A percentile compares a stretch with the other conserved stretches of the same genome.
Conservation (phyloP, 805 yeast species). For the Phaffomyces thermotolerans region DNA sequence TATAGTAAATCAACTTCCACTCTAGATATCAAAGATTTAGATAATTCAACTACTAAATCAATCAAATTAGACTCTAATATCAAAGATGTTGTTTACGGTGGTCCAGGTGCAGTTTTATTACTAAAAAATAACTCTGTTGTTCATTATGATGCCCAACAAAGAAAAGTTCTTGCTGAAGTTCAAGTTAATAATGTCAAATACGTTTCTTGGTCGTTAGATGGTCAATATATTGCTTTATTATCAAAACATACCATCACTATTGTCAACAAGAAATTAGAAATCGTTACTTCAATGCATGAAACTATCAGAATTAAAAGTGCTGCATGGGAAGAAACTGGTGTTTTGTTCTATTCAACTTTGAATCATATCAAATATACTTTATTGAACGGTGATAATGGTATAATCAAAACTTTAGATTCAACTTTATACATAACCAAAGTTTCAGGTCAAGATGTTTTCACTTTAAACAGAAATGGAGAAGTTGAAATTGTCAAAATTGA, state of each 20-base stretch:
- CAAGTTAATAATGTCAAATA: slow-evolving; percentile 77
- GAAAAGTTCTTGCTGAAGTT: slow-evolving; percentile 63
- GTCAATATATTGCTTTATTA: slow-evolving; percentile 78
- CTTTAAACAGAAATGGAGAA: slow-evolving; percentile 79
- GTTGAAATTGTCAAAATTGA: slow-evolving; percentile 76
- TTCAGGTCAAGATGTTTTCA: slow-evolving; percentile 61
- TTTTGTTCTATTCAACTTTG: slow-evolving; percentile 85
- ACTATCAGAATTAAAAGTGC: slow-evolving; percentile 95
- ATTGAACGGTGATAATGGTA: slow-evolving; percentile 92
- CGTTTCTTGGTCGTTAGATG: slow-evolving; percentile 82
- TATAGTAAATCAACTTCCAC: slow-evolving; percentile 55
- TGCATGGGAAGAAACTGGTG: slow-evolving; percentile 94
- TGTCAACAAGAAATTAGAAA: slow-evolving; percentile 71
- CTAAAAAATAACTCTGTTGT: slow-evolving; percentile 67
- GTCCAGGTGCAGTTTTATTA: slow-evolving; percentile 77
- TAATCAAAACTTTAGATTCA: slow-evolving; percentile 83
- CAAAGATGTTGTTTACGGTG: slow-evolving; percentile 67
- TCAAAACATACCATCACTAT: slow-evolving; percentile 90
- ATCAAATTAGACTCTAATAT: slow-evolving; percentile 64
- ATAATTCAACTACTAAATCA: slow-evolving; percentile 73
- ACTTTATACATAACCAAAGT: slow-evolving; percentile 79
- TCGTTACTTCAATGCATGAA: slow-evolving; percentile 83
- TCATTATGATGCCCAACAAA: slow-evolving; percentile 88
- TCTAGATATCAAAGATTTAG: slow-evolving; percentile 79
- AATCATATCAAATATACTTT: slow-evolving; percentile 93